Percentiles rank a stretch among this genome's conserved stretches.
phyloP scores from a whole-genome alignment of 331 rosid species.

The Stylosanthes scabra region DNA sequence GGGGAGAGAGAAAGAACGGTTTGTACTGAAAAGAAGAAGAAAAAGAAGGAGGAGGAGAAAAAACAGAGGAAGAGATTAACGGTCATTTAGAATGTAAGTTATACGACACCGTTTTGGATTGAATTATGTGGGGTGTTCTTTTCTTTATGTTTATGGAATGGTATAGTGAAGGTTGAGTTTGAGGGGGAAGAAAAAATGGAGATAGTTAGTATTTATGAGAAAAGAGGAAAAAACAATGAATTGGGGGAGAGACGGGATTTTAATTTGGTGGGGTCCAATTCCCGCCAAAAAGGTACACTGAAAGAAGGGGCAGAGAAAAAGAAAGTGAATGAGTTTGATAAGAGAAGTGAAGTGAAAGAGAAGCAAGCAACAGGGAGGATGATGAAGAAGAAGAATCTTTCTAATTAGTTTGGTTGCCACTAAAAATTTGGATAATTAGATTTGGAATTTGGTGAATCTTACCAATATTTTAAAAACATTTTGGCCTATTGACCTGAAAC shows the following conservation, averaged over 20 bases:
- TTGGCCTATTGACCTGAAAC: slow-evolving; percentile 11
- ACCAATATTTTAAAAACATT: not conserved
- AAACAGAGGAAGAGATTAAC: not conserved
- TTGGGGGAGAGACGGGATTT: slow-evolving; percentile 43
- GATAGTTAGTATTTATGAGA: slow-evolving; percentile 65
- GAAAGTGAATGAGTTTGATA: slow-evolving; percentile 10
- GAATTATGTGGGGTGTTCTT: not conserved
- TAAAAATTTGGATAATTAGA: slow-evolving; percentile 17
- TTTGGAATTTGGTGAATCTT: slow-evolving; percentile 25
- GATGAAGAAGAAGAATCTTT: slow-evolving; percentile 27
- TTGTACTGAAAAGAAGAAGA: slow-evolving; percentile 10
- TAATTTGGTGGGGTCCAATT: slow-evolving; percentile 60
- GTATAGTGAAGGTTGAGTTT: not conserved
- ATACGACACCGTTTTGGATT: slow-evolving; percentile 33
- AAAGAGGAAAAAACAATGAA: slow-evolving; percentile 17
- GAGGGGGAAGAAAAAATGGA: slow-evolving; percentile 13
- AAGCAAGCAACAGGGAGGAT: slow-evolving; percentile 43
- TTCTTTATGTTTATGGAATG: not conserved
- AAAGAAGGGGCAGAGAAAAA: slow-evolving; percentile 7
- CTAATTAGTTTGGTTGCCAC: not conserved
- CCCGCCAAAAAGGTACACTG: slow-evolving; percentile 62
- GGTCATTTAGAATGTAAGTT: slow-evolving; percentile 23
- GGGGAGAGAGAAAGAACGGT: slow-evolving; percentile 61
- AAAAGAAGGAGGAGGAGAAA: not conserved
- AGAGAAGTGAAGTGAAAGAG: slow-evolving; percentile 54